phyloP scores from a whole-genome alignment of 371 early-diverging fungal genomes.

The Lichtheimia ornata region DNA sequence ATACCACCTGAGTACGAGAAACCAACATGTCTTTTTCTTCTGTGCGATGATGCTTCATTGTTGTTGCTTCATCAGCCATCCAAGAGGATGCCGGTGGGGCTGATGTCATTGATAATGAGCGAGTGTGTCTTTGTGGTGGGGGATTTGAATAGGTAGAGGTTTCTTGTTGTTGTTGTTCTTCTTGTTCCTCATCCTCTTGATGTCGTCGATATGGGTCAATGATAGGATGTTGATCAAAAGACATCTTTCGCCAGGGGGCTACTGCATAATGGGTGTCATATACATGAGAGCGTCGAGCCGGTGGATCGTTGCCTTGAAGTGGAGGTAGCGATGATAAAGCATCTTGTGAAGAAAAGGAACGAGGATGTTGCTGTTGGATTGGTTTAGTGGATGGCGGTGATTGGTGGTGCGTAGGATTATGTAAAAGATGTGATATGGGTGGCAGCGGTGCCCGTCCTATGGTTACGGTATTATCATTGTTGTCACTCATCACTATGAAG shows the following conservation, averaged over 20 bases:
- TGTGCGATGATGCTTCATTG: not conserved
- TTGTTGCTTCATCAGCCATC: slow-evolving; percentile 1
- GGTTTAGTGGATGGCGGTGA: not conserved
- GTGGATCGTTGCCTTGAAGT: slow-evolving; percentile 22
- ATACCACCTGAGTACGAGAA: slow-evolving; percentile 30
- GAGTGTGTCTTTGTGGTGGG: not conserved
- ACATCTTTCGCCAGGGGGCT: not conserved
- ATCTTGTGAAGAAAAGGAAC: not conserved
- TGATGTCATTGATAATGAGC: not conserved
- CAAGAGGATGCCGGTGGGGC: slow-evolving; percentile 1
- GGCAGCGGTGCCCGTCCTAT: slow-evolving; percentile 24
- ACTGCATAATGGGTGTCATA: slow-evolving; percentile 2
- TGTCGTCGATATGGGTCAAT: not conserved
- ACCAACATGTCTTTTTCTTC: not conserved
- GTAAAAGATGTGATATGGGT: slow-evolving; percentile 30
- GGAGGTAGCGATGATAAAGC: slow-evolving; percentile 13
- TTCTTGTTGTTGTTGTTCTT: not conserved
- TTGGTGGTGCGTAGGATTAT: slow-evolving; percentile 15
- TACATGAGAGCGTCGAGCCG: slow-evolving; percentile 8
- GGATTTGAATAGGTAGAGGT: not conserved
- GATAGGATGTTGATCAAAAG: not conserved
- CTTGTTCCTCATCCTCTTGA: not conserved
- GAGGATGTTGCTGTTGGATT: not conserved
- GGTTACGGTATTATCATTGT: not conserved
- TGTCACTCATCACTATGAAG: not conserved